phyloP scores from a whole-genome alignment of 2,329 filamentous ascomycete genomes.

The Penicillium sp. region DNA sequence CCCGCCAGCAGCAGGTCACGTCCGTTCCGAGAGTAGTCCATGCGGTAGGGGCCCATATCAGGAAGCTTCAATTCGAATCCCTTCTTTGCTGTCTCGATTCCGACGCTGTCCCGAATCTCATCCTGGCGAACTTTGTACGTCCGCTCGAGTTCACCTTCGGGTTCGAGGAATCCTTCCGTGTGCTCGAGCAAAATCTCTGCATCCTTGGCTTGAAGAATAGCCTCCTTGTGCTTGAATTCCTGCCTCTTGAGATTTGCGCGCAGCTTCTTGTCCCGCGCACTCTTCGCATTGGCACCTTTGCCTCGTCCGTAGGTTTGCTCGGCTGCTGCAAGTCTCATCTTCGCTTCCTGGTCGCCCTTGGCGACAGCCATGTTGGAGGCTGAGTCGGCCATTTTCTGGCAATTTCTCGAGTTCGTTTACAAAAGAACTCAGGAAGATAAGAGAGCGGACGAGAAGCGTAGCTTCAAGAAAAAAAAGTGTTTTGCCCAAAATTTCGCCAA shows the following conservation, averaged over 20 bases:
- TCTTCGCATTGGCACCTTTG: constrained; percentile 66
- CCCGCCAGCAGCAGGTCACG: constrained; percentile 80
- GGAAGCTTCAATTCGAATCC: constrained; percentile 85
- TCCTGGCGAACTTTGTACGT: constrained; percentile 92
- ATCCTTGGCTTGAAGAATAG: constrained; percentile 82
- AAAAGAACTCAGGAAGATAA: constrained; percentile 7
- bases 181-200: constrained; percentile 93
- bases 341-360: constrained; percentile 39
- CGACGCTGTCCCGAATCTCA: constrained; percentile 72
- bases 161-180: constrained; percentile 77
- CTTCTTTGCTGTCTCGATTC: constrained; percentile 83
- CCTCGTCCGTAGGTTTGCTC: constrained; percentile 82
- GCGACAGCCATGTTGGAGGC: constrained; percentile 29
- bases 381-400: constrained; percentile 30
- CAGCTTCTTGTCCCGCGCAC: constrained; percentile 84
- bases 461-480: constrained; percentile 21
- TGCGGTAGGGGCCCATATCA: constrained; percentile 78
- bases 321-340: constrained; percentile 49
- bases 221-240: constrained; percentile 79
- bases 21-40: constrained; percentile 88
- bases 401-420: constrained; percentile 6
- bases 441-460: constrained; percentile 5
- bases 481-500: constrained; percentile 39
- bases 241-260: constrained; percentile 73
- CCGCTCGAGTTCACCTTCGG: constrained; percentile 81